phyloP scores from a whole-genome alignment of 2,329 filamentous ascomycete genomes.

The Fusarium subtropicale region DNA sequence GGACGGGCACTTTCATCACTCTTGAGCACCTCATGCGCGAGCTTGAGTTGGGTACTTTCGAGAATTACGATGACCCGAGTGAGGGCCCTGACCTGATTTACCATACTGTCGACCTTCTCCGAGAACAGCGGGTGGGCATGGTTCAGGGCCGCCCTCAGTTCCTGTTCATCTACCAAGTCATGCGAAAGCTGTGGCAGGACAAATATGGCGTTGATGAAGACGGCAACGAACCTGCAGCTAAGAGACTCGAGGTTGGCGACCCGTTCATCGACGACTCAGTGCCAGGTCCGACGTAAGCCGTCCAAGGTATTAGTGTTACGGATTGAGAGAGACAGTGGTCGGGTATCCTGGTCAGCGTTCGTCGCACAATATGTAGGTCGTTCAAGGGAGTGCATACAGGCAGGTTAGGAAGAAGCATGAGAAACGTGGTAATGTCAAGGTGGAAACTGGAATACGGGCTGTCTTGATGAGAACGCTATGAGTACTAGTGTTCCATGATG shows the following conservation, averaged over 20 bases:
- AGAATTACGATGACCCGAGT: constrained; percentile 55
- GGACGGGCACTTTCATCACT: constrained; percentile 94
- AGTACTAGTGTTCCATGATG: neutral
- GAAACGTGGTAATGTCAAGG: constrained; percentile 17
- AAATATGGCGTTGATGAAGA: constrained; percentile 62
- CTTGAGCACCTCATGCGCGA: constrained; percentile 92
- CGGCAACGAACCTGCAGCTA: constrained; percentile 61
- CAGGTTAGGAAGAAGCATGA: constrained; percentile 13
- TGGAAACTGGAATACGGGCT: neutral
- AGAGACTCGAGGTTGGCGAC: constrained; percentile 65
- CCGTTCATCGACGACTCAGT: constrained; percentile 52
- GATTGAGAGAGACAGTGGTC: constrained; percentile 12
- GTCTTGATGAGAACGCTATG: constrained; percentile 6
- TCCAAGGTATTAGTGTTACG: constrained; percentile 10
- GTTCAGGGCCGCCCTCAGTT: constrained; percentile 91
- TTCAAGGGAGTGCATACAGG: neutral
- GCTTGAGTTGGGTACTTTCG: constrained; percentile 78
- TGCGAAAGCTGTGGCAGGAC: constrained; percentile 79
- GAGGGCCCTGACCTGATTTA: constrained; percentile 73
- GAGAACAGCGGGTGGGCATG: constrained; percentile 94
- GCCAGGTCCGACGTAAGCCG: constrained; percentile 23
- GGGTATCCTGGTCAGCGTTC: constrained; percentile 17
- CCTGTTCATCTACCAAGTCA: constrained; percentile 86
- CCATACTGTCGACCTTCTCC: constrained; percentile 80
- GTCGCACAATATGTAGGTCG: constrained; percentile 13